Base-by-base conservation (phyloP, 1,284 basidiomycete genomes). In the Microstroma glucosiphilum region DNA sequence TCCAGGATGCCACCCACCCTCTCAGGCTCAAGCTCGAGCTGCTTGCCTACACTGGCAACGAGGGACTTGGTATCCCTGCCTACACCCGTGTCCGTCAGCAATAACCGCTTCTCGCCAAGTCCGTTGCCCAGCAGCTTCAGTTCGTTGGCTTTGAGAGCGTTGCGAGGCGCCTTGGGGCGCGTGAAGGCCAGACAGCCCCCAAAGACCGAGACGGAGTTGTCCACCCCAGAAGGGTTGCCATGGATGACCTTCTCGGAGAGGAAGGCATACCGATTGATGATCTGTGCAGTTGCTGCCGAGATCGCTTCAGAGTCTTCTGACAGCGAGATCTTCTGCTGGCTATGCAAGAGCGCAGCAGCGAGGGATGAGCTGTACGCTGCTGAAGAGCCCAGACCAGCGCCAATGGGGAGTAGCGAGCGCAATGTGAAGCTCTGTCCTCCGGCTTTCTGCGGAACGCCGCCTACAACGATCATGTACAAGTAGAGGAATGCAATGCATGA, bases 371-470 rank as follows among this genome's bases (percentile, higher is more conserved):
- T 94, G 82, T 89, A 96, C 7, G 96, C 92, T 1, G 96, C 96
- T 23, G 92, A 96, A 15, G 94, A 97, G 37, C 96, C 96, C 55
- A 98, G 87, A 48, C 96, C 96, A 8, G 96, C 96, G n/a, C 92
- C 90, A 67, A 98, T 89, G n/a, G 96, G 96, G 11, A 98, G 85
- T n/a, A 91, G 90, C 46, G 92, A 89, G 56, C 94, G 91, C 48
- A 89, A 85, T 40, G 87, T 85, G 76, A 94, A 89, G 62, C 88
- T 87, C 79, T 92, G 86, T 0, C 86, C 84, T 30, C 15, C 42
- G 19, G 57, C 71, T 46, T 66, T 48, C 19, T 70, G 70, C 13
- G 76, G 79, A 62, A 2, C 17, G 12, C 51, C 12, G 17, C 49
- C 84, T 79, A 85, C 83, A 71, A 93, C 83, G 58, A 85, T 84